A percentile compares a stretch with the other conserved stretches of the same genome.
phyloP scores from a whole-genome alignment of 345 rosid species.

The Barbarea vulgaris region DNA sequence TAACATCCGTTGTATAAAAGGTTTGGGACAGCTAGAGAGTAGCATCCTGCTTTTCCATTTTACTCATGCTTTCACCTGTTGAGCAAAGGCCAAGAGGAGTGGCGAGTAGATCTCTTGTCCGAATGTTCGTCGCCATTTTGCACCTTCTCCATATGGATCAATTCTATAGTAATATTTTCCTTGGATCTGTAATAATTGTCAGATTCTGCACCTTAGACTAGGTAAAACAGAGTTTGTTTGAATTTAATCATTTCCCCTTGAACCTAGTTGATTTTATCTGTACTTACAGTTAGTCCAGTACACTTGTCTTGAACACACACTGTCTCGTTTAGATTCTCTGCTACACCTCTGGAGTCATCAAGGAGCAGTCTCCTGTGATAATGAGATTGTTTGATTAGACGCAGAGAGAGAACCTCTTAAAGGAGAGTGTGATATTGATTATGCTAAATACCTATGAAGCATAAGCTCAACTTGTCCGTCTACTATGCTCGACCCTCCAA shows the following conservation, averaged over 20 bases:
- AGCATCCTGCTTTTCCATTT: not conserved
- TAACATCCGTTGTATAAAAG: not conserved
- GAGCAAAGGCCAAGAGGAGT: constrained; percentile 77
- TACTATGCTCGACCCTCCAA: constrained; percentile 86
- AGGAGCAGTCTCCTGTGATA: constrained; percentile 79
- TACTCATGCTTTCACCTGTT: constrained; percentile 54
- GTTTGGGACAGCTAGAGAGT: not conserved
- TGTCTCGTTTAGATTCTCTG: constrained; percentile 81
- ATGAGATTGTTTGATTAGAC: constrained; percentile 30
- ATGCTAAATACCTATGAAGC: constrained; percentile 75
- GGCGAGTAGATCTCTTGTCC: constrained; percentile 98
- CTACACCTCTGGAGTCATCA: constrained; percentile 94
- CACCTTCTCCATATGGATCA: constrained; percentile 87
- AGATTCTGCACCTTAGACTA: constrained; percentile 20
- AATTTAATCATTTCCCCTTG: not conserved
- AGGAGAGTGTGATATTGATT: not conserved
- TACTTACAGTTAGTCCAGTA: constrained; percentile 75
- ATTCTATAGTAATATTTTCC: constrained; percentile 89
- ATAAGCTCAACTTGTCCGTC: constrained; percentile 96
- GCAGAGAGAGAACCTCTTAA: constrained; percentile 2
- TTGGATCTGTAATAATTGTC: constrained; percentile 61
- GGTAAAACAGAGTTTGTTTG: constrained; percentile 19
- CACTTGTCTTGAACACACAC: constrained; percentile 70
- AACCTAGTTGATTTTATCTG: constrained; percentile 5
- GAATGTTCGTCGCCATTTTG: constrained; percentile 90